A percentile compares a stretch with the other conserved stretches of the same genome.
Evolutionary conservation across 169 alveolate species (phyloP).

Genomic region (Toxoplasma gondii): DNA sequence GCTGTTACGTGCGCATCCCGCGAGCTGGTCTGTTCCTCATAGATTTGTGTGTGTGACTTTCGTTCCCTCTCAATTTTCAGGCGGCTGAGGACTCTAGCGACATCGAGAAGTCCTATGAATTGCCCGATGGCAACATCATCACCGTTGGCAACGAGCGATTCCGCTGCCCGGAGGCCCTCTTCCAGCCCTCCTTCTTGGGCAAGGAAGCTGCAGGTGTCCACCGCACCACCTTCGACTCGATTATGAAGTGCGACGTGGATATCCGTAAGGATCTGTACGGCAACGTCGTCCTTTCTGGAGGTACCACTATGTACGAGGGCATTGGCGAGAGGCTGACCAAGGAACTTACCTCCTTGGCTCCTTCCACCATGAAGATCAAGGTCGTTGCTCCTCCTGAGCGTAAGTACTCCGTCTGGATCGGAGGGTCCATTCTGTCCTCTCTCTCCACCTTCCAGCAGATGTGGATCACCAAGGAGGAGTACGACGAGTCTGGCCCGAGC

Average conservation of each 20-base stretch:
- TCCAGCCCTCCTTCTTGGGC: slow-evolving; percentile 90
- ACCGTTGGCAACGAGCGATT: slow-evolving; percentile 96
- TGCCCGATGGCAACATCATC: slow-evolving; percentile 98
- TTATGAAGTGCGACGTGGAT: slow-evolving; percentile 96
- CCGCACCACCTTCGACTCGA: slow-evolving; percentile 94
- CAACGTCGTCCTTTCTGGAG: slow-evolving; percentile 97
- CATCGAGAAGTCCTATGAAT: slow-evolving; percentile 95
- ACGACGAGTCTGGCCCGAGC: slow-evolving; percentile 98
- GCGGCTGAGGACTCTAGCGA: slow-evolving; percentile 86
- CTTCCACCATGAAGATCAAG: slow-evolving; percentile 95
- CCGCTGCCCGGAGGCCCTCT: slow-evolving; percentile 98
- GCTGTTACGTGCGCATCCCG: too few relatives aligned
- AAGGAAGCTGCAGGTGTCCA: slow-evolving; percentile 96
- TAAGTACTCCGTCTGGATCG: slow-evolving; percentile 98
- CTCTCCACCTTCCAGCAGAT: slow-evolving; percentile 96
- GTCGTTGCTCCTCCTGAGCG: slow-evolving; percentile 99
- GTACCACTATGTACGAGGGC: slow-evolving; percentile 97
- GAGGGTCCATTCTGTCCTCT: slow-evolving; percentile 97
- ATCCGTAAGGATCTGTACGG: slow-evolving; percentile 95
- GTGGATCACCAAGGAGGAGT: slow-evolving; percentile 99
- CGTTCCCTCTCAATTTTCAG: slow-evolving; percentile 9
- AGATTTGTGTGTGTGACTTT: too few relatives aligned
- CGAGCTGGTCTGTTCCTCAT: too few relatives aligned
- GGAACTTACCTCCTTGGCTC: slow-evolving; percentile 96
- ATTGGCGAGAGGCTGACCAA: slow-evolving; percentile 96